Conservation (phyloP, 768 basidiomycete species). For the Suillus weaverae region DNA sequence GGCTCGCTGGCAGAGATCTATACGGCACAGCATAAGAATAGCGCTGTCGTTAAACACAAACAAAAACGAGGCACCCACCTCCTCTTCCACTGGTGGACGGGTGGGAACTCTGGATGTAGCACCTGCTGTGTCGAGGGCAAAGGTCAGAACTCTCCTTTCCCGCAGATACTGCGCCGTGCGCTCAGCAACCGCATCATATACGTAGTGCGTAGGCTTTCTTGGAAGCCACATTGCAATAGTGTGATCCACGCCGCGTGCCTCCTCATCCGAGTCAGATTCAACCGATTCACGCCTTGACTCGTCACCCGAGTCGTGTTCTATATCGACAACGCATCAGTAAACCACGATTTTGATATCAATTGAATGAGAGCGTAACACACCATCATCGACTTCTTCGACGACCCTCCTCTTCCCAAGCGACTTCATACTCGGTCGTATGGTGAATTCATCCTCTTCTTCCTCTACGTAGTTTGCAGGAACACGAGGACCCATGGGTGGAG, state of each 20-base stretch:
- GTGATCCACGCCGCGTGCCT: constrained; percentile 1
- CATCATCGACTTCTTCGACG: constrained; percentile 45
- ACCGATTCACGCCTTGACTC: constrained; percentile 37
- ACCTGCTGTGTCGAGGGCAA: no score
- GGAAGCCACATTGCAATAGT: constrained; percentile 26
- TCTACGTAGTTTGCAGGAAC: constrained; percentile 41
- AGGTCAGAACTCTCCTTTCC: constrained; percentile 30
- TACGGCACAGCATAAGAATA: no score
- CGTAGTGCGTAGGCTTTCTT: constrained; percentile 63
- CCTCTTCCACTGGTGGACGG: no score
- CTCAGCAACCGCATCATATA: constrained; percentile 93
- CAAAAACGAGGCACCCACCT: no score
- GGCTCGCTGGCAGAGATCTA: no score
- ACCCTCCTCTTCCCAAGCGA: constrained; percentile 86
- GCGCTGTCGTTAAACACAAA: no score
- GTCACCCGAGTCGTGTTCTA: constrained; percentile 59
- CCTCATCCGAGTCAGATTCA: constrained; percentile 45
- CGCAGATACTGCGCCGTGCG: constrained; percentile 60
- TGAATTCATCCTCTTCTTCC: constrained; percentile 37
- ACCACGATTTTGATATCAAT: background rate
- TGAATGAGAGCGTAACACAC: constrained; percentile 34
- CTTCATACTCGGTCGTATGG: constrained; percentile 76
- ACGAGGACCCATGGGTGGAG: constrained; percentile 70
- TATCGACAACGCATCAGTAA: constrained; percentile 11
- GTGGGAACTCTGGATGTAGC: no score